These are phyloP conservation scores for Cordia subcordata DNA, from an alignment of 257 asterid species.

Conservation along the genomic window DNA sequence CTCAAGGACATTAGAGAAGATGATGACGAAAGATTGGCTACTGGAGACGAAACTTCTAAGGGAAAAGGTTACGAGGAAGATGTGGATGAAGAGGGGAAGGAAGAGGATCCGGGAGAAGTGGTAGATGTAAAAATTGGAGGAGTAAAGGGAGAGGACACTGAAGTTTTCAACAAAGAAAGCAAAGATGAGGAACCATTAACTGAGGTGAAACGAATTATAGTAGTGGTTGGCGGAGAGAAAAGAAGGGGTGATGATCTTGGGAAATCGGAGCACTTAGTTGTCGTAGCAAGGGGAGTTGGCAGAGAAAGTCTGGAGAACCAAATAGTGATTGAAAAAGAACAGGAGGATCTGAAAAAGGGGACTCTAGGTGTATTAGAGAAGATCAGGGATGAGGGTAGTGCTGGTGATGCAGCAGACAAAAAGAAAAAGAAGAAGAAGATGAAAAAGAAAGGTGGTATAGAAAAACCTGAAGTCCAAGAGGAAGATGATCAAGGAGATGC, in stretches of 20 bases:
- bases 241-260: conserved; percentile 2
- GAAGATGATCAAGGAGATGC: conserved; percentile 3
- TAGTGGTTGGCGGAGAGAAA: background rate
- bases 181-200: conserved; percentile 10
- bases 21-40: background rate
- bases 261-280: conserved; percentile 5
- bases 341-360: conserved; percentile 1
- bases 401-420: conserved; percentile 13
- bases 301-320: background rate
- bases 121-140: conserved; percentile 5
- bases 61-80: conserved; percentile 18
- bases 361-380: conserved; percentile 15
- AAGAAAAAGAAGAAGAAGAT: conserved; percentile 7
- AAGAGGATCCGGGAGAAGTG: conserved; percentile 3
- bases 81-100: conserved; percentile 17
- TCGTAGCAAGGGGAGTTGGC: conserved; percentile 6
- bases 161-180: conserved; percentile 3
- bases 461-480: conserved; percentile 9
- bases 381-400: conserved; percentile 13
- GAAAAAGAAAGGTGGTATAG: too few relatives aligned
- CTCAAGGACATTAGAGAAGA: background rate
- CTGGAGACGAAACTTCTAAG: background rate
- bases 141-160: conserved; percentile 4
- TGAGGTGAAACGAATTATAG: conserved; percentile 5
- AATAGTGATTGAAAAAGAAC: background rate